A percentile compares a stretch with the other conserved stretches of the same genome.
These are phyloP conservation scores for Neocallimastix lanati DNA, from an alignment of 192 early-diverging fungal species.

Conservation along the genomic window DNA sequence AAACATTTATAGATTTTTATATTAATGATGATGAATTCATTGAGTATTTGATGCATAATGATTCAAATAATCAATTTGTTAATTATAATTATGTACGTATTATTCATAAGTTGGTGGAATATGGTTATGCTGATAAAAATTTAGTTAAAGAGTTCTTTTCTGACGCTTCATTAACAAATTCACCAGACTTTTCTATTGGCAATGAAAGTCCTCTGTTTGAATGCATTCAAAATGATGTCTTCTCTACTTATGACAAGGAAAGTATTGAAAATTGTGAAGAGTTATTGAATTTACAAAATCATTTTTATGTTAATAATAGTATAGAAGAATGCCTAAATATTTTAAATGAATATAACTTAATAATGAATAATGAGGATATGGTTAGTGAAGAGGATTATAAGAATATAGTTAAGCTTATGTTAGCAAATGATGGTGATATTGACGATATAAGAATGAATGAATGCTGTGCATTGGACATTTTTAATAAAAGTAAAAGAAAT, in stretches of 20 bases:
- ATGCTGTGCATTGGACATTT: not conserved
- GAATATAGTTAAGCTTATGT: too few relatives aligned
- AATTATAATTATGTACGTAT: not conserved
- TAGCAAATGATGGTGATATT: not conserved
- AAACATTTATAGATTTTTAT: not conserved
- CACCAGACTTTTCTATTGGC: too few relatives aligned
- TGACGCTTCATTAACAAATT: too few relatives aligned
- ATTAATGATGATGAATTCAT: not conserved
- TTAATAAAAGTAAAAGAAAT: not conserved
- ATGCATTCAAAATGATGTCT: not conserved
- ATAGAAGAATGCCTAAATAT: not conserved
- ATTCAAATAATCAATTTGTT: not conserved
- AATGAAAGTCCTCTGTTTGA: too few relatives aligned
- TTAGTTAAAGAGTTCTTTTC: not conserved
- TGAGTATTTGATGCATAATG: not conserved
- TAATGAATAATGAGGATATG: not conserved
- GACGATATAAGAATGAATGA: not conserved
- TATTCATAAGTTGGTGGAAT: not conserved
- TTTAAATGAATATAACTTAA: not conserved
- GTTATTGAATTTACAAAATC: not conserved
- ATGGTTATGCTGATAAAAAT: not conserved
- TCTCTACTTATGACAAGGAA: not conserved
- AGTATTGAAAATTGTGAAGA: not conserved
- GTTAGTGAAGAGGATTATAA: not conserved
- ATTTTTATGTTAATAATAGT: not conserved